These are phyloP conservation scores for Carex sylvatica DNA, from an alignment of 202 grass and related monocot species.

Conservation along the genomic window DNA sequence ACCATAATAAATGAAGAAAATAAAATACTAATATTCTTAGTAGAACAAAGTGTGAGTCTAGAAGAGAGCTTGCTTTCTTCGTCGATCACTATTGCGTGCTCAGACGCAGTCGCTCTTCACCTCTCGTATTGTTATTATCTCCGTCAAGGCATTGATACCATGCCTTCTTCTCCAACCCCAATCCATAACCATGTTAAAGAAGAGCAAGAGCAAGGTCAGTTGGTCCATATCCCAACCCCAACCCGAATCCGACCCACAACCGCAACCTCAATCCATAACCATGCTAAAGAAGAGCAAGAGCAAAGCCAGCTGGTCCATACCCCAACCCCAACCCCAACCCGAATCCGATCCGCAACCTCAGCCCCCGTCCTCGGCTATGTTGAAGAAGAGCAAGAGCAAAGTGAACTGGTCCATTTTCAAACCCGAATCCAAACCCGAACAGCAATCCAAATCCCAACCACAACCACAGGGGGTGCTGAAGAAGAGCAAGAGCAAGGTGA, in stretches of 20 bases:
- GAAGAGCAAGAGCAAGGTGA: background rate
- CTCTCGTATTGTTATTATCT: background rate
- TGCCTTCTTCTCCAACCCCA: background rate
- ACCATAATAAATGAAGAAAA: no score
- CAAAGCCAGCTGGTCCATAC: background rate
- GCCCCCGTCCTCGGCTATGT: background rate
- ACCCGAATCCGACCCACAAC: background rate
- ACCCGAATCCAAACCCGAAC: background rate
- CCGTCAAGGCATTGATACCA: background rate
- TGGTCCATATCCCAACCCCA: background rate
- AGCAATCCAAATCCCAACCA: background rate
- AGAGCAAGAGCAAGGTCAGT: background rate
- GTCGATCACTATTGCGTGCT: background rate
- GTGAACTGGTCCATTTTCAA: background rate
- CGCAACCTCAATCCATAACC: background rate
- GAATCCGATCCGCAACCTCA: background rate
- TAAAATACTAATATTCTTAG: no score
- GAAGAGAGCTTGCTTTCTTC: background rate
- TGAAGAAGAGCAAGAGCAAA: background rate
- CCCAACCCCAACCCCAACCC: background rate
- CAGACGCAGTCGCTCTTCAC: background rate
- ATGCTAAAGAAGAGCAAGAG: background rate
- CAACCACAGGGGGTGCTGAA: background rate
- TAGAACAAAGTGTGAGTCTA: background rate
- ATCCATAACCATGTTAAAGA: background rate